phyloP scores from a whole-genome alignment of 352 stramenopile species.

The Phytophthora cactorum region DNA sequence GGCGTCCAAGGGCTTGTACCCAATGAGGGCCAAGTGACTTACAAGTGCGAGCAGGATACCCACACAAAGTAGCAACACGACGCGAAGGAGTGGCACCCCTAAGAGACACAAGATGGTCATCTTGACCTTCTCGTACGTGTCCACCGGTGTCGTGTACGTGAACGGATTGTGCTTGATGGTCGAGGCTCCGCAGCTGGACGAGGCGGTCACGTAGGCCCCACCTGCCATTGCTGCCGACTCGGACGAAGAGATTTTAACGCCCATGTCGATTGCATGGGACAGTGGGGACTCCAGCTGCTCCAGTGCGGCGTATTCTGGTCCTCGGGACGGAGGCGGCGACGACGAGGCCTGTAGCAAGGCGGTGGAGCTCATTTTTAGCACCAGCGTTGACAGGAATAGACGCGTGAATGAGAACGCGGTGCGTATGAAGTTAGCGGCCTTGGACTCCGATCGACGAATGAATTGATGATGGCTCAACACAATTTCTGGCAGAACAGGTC shows the following conservation, averaged over 20 bases:
- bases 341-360: constrained; percentile 28
- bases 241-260: constrained; percentile 27
- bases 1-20: constrained; percentile 52
- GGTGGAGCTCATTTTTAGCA: constrained; percentile 38
- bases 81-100: constrained; percentile 60
- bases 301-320: constrained; percentile 24
- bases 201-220: constrained; percentile 32
- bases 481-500: neutral
- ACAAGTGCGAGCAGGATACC: constrained; percentile 45
- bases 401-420: neutral
- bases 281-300: constrained; percentile 20
- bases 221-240: constrained; percentile 21
- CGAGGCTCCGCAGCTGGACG: constrained; percentile 20
- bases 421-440: neutral
- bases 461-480: constrained; percentile 22
- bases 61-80: constrained; percentile 49
- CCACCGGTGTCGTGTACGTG: constrained; percentile 59
- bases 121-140: constrained; percentile 67
- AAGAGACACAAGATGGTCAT: constrained; percentile 60
- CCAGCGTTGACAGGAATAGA: constrained; percentile 16
- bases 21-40: constrained; percentile 55
- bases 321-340: constrained; percentile 27
- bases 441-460: constrained; percentile 25
- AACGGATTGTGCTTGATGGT: constrained; percentile 56
- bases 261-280: constrained; percentile 31